Evolutionary conservation across 176 grass and related monocot species (phyloP), one percentile per base, ranked within the genome.

Genomic region (Carex pumila): DNA sequence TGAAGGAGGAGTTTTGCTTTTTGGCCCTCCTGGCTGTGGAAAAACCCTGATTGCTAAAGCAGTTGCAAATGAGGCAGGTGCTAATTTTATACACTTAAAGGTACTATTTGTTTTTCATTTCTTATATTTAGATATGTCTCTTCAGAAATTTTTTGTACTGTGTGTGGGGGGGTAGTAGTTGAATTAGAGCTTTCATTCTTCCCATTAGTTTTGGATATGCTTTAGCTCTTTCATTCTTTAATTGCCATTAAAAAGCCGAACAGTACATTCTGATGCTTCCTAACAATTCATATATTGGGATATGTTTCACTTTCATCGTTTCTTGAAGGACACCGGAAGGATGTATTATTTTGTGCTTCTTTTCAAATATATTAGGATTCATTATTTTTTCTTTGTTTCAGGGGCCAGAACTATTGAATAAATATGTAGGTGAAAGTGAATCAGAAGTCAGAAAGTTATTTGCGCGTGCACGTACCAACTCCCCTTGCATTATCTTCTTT

Each of bases 11-110:
- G 85, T 95, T 87, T 80, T 98, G 80, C 81, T 98, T 17, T 98
- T 91, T 88, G 96, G 96, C 80, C 93, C 93, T 86, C 96, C 96
- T 30, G 96, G 96, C 68, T 98, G 96, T 69, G 96, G 96, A 19
- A 98, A 98, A 98, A 98, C 96, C 68, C 82, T 98, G 53, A 95
- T 98, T 85, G 95, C 95, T 41, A 98, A 98, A 92, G 95, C 92
- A 63, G 93, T 98, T 85, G 95, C 91, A 32, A 92, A 98, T 86
- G 95, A 94, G 14, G 92, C 92, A 86, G 95, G 95, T 53, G 92
- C 95, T 67, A 98, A 86, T 86, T 98, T 98, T 89, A 98, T 98
- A 81, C 92, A 98, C 75, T 91, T 98, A 60, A 94, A 98, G 93
- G 93, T 98, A 60, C 49, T 12, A 36, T 68, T 61, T 78, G 69